Percentiles rank a stretch among this genome's conserved stretches.
Conservation (phyloP, 768 basidiomycete species). For the Mycena galopus region DNA sequence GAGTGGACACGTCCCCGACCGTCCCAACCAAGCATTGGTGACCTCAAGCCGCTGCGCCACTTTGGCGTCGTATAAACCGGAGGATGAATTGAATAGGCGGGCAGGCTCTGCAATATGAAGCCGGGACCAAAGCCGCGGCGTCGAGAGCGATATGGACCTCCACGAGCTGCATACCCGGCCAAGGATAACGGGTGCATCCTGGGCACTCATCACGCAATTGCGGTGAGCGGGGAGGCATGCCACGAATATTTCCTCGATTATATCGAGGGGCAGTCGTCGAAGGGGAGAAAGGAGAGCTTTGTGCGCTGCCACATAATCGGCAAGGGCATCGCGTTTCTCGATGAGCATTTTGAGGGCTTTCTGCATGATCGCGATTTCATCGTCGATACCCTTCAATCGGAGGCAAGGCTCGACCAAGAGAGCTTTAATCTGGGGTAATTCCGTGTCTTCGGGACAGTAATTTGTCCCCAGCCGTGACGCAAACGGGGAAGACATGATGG, state of each 20-base stretch:
- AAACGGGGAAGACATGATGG: constrained; percentile 20
- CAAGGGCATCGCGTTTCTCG: background rate
- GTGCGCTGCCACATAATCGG: constrained; percentile 35
- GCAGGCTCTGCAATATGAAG: constrained; percentile 14
- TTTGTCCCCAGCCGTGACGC: constrained; percentile 24
- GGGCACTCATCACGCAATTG: constrained; percentile 35
- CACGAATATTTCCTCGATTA: constrained; percentile 43
- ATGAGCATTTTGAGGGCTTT: constrained; percentile 17
- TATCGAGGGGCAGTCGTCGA: constrained; percentile 41
- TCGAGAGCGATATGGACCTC: constrained; percentile 35
- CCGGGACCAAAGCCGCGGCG: constrained; percentile 42
- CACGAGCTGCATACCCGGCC: constrained; percentile 44
- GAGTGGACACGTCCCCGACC: background rate
- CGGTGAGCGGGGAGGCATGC: constrained; percentile 39
- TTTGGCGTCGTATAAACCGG: background rate
- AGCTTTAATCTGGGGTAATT: background rate
- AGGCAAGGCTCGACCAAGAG: constrained; percentile 1
- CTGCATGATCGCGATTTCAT: constrained; percentile 15
- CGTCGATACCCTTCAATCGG: constrained; percentile 2
- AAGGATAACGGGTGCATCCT: constrained; percentile 41
- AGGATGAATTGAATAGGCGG: no score
- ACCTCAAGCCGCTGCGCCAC: background rate
- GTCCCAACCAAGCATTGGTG: background rate
- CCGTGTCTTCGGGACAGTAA: constrained; percentile 14
- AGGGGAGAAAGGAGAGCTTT: constrained; percentile 41